Base-by-base conservation (phyloP, 2,329 filamentous ascomycete species). In the Cylindrodendrum hubeiense region DNA sequence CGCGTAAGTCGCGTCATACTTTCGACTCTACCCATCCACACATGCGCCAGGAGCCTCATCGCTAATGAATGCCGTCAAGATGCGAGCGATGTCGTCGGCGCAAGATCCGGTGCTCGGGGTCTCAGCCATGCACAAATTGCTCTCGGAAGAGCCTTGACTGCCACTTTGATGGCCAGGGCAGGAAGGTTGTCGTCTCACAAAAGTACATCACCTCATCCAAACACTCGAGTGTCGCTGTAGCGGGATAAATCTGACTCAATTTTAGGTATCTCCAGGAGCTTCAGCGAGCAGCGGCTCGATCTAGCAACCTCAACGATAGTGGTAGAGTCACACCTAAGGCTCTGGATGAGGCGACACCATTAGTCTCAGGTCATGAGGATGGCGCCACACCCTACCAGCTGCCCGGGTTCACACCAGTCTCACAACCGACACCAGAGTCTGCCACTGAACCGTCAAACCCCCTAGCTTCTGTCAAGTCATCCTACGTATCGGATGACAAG, bases 101-200 rank as follows among this genome's bases (percentile, higher is more conserved):
- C 54, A 63, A 63, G 54, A 53, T 63, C 19, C 60, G 60, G 41
- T 63, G 60, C 24, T 58, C 60, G 49, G 60, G 60, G 33, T 41
- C 54, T 22, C 49, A 63, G 17, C 60, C 60, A 19, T 63, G 60
- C 54, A 33, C 41, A 17, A 63, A 58, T 33, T 63, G 60, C 60
- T 51, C 60, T 21, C 47, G 52, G 4, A 58, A 43, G 33, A 63
- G 58, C 39, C 47, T 53, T 5, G 50, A 47, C 5, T 63, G 60
- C 19, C 24, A 63, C 51, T 63, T 63, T 15, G 54, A 63, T 22
- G 54, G 43, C 19, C 28, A 63, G 19, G 60, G 54, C 5, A 53
- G 60, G 26, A 63, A 57, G 30, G 43, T 63, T 17, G 53, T 63
- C 43, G 41, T 63, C 19, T 63, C 60, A 19, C 60, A 58, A 30